Evolutionary conservation across 2,329 filamentous ascomycete species (phyloP), one percentile per base, ranked within the genome.

Genomic region (Fusarium incarnatum): DNA sequence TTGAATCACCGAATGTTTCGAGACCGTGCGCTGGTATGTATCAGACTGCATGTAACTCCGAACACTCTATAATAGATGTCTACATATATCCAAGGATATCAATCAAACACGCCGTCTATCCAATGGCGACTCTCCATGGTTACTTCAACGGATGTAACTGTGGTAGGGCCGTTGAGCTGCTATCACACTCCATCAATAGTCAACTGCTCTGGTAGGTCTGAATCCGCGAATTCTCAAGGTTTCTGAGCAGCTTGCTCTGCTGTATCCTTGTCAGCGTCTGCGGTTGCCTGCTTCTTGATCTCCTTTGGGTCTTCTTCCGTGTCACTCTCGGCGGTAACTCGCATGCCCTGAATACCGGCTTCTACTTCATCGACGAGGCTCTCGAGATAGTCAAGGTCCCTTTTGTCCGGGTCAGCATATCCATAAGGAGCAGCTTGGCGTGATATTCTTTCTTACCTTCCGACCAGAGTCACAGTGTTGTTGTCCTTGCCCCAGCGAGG

Each of bases 391-490:
- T 87, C 90, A 71, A 87, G 84, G 77, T 98, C 92, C 71, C 89
- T 89, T 41, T 18, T n/a, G 45, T 28, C 25, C 18, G 27, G 11
- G 65, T 78, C 57, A 77, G 73, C 25, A 34, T 22, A 32, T 37
- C 23, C 23, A 49, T 20, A 37, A 40, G 85, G 54, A 18, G 34
- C 11, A 9, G 11, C 37, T 27, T 40, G 34, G 23, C 16, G 15
- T 27, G 27, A 20, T 23, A 16, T 23, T 41, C n/a, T 25, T 37
- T 56, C 81, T 73, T 76, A 87, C 84, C 81, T 83, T 72, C 89
- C 88, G 22, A 98, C 94, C 56, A 99, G 83, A 13, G 95, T 98
- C 49, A 98, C 94, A 0, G 94, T 96, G 80, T 98, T 98, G 68
- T 86, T 86, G 75, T 89, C 89, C 85, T 93, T 95, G 8, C 92